Evolutionary conservation across 2,329 filamentous ascomycete species (phyloP).

Genomic region (Claviceps spartinae): DNA sequence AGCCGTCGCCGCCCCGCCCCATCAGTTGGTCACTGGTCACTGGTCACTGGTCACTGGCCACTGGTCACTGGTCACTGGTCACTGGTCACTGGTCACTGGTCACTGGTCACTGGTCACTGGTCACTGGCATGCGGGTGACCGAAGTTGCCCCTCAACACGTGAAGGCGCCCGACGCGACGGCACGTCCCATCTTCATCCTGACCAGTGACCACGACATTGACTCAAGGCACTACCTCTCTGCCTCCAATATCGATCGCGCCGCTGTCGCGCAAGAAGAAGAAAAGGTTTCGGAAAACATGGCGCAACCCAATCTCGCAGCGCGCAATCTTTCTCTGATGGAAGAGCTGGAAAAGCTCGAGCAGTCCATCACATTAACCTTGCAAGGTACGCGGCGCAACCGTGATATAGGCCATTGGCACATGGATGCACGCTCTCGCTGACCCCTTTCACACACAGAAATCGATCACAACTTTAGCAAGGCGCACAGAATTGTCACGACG

Average conservation of each 20-base stretch:
- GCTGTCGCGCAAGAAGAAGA: not conserved
- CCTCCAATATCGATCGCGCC: not conserved
- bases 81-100: no score
- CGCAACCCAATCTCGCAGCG: conserved; percentile 32
- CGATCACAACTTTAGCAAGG: conserved; percentile 94
- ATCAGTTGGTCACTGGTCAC: no score
- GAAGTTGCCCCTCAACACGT: not conserved
- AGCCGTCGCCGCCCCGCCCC: not conserved
- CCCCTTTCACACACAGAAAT: conserved; percentile 51
- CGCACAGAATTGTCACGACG: conserved; percentile 88
- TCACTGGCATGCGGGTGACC: not conserved
- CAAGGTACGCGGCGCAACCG: conserved; percentile 47
- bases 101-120: not conserved
- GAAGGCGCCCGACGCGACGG: not conserved
- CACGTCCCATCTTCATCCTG: not conserved
- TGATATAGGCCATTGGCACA: not conserved
- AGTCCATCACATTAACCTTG: conserved; percentile 88
- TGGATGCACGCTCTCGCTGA: not conserved
- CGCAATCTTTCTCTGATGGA: conserved; percentile 70
- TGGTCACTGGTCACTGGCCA: no score
- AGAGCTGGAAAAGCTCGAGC: conserved; percentile 89
- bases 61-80: not conserved
- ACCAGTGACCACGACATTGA: not conserved
- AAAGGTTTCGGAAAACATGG: conserved; percentile 24
- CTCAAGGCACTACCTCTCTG: not conserved